Percentiles rank a stretch among this genome's conserved stretches.
Conservation (phyloP, 2,329 filamentous ascomycete genomes). For the Alternaria sp. region DNA sequence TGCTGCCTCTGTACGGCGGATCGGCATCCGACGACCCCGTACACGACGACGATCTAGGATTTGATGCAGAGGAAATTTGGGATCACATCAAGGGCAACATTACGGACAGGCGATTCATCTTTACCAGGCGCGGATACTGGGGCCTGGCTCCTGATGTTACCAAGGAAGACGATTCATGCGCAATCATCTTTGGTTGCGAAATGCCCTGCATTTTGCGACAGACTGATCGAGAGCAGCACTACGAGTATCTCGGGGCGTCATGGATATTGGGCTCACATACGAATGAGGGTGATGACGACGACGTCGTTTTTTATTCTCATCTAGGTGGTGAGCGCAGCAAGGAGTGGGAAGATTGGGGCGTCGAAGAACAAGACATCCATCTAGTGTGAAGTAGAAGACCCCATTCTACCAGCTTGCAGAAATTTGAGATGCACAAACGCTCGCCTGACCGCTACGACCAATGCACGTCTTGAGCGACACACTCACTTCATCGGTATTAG, state of each 20-base stretch:
- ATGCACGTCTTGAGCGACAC: neutral
- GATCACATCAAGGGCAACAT: too few relatives aligned
- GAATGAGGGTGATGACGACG: too few relatives aligned
- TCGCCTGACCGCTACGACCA: neutral
- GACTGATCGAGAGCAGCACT: neutral
- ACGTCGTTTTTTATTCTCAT: too few relatives aligned
- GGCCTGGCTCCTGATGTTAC: neutral
- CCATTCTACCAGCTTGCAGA: neutral
- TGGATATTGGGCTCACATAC: neutral
- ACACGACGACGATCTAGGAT: neutral
- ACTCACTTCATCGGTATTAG: fast-evolving
- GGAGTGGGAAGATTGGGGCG: constrained; percentile 16
- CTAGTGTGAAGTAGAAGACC: neutral
- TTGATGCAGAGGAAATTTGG: too few relatives aligned
- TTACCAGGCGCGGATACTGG: neutral
- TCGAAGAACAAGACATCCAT: constrained; percentile 8
- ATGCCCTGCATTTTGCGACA: neutral
- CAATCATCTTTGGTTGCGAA: neutral
- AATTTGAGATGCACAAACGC: neutral
- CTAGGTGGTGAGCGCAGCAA: constrained; percentile 4
- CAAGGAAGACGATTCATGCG: neutral
- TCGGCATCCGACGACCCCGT: too few relatives aligned
- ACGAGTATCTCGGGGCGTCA: neutral
- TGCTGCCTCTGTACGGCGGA: too few relatives aligned
- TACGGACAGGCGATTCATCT: neutral